Evolutionary conservation across 1,284 basidiomycete genomes (phyloP), one percentile per base, ranked within the genome.

Genomic region (Puccinia hordei): DNA sequence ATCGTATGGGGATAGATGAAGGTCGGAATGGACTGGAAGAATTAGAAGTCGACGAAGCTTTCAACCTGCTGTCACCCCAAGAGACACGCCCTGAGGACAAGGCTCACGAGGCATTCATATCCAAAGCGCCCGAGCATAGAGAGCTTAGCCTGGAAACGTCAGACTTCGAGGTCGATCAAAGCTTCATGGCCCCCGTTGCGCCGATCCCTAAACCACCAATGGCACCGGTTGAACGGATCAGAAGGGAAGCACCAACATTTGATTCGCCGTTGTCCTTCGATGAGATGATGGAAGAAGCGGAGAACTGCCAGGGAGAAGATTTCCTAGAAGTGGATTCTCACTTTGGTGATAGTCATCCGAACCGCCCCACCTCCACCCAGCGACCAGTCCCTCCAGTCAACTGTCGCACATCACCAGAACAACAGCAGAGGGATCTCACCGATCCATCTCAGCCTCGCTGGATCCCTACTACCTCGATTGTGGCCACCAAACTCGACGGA

Each of bases 401-500:
- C 49, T 27, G 22, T 17, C 44, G 13, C 27, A 4, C 51, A 27
- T 57, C 51, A 3, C 51, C 44, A 49, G 46, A 33, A 55, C 22
- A 38, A n/a, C 27, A 41, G 24, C 33, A 46, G 33, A 55, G 44
- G 15, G 46, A 27, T 33, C 41, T 41, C 10, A 6, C 53, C n/a
- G 71, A 73, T 57, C 53, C 30, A 9, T 22, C n/a, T 6, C 24
- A 46, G 30, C 12, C 73, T 3, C 35, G 53, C 30, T 74, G 73
- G 73, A 33, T 74, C n/a, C 24, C 73, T 22, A 77, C 81, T 15
- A 55, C 80, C 0, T 81, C 82, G 0, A 49, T 83, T 2, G 38
- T 80, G 46, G 84, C 82, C 0, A 84, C 84, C 13, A 82, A 78
- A 27, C 81, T 83, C 27, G 81, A 81, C 27, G 84, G 84, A 12